These are phyloP conservation scores for Beauveria rudraprayagi DNA, from an alignment of 2,329 filamentous ascomycete genomes.

Conservation along the genomic window DNA sequence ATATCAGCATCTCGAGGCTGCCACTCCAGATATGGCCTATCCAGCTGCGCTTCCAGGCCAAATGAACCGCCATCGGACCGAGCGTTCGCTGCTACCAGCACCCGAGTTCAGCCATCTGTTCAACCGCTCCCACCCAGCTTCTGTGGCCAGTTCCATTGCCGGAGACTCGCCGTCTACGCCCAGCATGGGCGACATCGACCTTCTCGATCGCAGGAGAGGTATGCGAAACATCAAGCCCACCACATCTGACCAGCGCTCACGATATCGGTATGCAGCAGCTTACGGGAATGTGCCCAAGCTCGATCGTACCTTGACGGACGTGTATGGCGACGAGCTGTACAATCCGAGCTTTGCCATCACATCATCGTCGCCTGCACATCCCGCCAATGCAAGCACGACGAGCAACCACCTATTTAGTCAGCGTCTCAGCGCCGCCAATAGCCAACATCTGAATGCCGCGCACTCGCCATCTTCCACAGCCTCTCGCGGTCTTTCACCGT, in stretches of 20 bases:
- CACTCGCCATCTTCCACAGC: constrained; percentile 40
- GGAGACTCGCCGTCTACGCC: constrained; percentile 55
- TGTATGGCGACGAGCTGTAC: constrained; percentile 78
- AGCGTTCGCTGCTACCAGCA: constrained; percentile 36
- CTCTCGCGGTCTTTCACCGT: constrained; percentile 69
- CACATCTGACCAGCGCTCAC: constrained; percentile 47
- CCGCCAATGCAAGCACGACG: constrained; percentile 38
- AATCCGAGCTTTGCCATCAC: constrained; percentile 59
- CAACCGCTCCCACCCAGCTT: constrained; percentile 41
- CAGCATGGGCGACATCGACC: constrained; percentile 40
- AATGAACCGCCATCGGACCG: constrained; percentile 28
- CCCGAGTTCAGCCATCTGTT: constrained; percentile 35
- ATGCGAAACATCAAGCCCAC: constrained; percentile 23
- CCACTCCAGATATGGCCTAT: constrained; percentile 32
- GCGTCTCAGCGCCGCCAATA: constrained; percentile 71
- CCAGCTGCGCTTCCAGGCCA: constrained; percentile 30
- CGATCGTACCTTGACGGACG: constrained; percentile 77
- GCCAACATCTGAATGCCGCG: constrained; percentile 56
- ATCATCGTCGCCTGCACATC: constrained; percentile 43
- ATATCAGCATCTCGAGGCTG: constrained; percentile 32
- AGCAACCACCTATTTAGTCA: constrained; percentile 60
- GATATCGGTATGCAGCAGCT: constrained; percentile 47
- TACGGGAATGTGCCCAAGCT: constrained; percentile 61
- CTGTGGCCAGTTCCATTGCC: constrained; percentile 48
- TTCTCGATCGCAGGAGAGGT: constrained; percentile 47